Evolutionary conservation across 768 basidiomycete genomes (phyloP), one percentile per base, ranked within the genome.

Genomic region (Collybia mongolica): DNA sequence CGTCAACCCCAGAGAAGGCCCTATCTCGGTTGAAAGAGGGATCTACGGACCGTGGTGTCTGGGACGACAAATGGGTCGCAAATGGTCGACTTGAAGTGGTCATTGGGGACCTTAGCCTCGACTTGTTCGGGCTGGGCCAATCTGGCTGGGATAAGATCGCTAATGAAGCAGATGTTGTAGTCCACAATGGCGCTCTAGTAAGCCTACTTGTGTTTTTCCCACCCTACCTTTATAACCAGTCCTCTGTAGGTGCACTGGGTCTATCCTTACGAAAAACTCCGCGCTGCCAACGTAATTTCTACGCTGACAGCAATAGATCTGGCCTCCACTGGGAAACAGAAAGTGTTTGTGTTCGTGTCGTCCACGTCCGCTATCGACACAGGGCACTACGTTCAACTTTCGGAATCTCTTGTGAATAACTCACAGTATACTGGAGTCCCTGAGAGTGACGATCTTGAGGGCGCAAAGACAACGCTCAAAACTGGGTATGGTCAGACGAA

Each of bases 131-230:
- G 2, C 69, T 97, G 47, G 72, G 73, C 22, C 64, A 77, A 12
- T 71, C 68, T 1, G 71, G 69, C 0, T 98, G 96, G 96, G 63
- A 72, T 15, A 71, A 78, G 12, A 59, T 98, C 11, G 76, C 86
- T 1, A 61, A 69, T 17, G 88, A 93, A 61, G 83, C 85, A 0
- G 94, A 98, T 61, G 84, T 82, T 0, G 74, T 99, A 28, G 60
- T 98, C 40, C 97, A 99, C 65, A 99, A 99, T 56, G 97, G 97
- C 29, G 97, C 97, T n/a, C 68, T 98, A 67, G 96, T 95, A 58
- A 52, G 88, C 75, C n/a, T 5, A 22, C 51, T n/a, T 35, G 35
- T n/a, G 28, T 24, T 29, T 32, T 18, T 36, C 29, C 17, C 8
- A 38, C 15, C 22, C 11, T 17, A 23, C 9, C 14, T 15, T 15